phyloP scores from a whole-genome alignment of 441 rosid genomes.

The Syzygium malaccense region DNA sequence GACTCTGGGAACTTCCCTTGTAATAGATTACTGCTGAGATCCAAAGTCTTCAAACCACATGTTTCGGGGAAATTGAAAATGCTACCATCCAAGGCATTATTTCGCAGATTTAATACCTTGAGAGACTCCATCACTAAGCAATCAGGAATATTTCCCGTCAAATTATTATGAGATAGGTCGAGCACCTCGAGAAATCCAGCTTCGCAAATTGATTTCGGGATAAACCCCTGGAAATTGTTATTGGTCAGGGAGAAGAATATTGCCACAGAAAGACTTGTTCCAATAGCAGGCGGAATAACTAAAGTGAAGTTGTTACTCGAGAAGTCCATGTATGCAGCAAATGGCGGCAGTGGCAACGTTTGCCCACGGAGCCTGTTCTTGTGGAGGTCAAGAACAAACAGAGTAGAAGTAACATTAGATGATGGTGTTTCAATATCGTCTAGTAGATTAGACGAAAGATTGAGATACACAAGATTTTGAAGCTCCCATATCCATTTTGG shows the following conservation, averaged over 20 bases:
- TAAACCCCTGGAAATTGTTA: neutral
- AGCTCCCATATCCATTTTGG: neutral
- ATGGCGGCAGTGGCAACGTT: neutral
- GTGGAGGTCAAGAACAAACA: neutral
- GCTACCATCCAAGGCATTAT: neutral
- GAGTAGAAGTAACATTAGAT: neutral
- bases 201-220: neutral
- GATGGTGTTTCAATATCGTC: neutral
- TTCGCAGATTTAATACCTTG: neutral
- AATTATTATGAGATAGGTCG: neutral
- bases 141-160: neutral
- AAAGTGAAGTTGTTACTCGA: neutral
- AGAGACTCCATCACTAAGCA: neutral
- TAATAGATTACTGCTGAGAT: neutral
- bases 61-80: neutral
- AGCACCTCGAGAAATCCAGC: fast-evolving
- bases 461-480: neutral
- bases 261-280: fast-evolving
- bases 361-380: neutral
- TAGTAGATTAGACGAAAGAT: neutral
- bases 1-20: neutral
- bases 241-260: neutral
- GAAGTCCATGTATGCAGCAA: neutral
- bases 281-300: neutral
- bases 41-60: neutral